Evolutionary conservation across 2,329 filamentous ascomycete genomes (phyloP).

Genomic region (Bipolaris bicolor): DNA sequence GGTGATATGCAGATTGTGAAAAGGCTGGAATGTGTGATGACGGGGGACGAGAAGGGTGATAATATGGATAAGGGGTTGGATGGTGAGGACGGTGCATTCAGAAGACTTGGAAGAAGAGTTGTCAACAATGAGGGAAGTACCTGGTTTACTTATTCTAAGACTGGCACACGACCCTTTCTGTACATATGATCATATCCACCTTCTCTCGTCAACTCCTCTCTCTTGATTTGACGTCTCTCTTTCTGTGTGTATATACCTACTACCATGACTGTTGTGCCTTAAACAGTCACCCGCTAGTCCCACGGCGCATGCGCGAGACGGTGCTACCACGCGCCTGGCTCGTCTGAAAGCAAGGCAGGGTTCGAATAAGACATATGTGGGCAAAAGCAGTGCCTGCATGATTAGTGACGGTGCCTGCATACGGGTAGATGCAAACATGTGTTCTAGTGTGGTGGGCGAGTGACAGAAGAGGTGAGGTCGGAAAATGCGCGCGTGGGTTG

Average conservation of each 20-base stretch:
- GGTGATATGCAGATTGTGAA: conserved; percentile 29
- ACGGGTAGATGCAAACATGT: conserved; percentile 34
- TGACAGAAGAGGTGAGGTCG: conserved; percentile 39
- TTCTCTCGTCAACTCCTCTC: conserved; percentile 4
- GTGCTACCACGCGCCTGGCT: conserved; percentile 26
- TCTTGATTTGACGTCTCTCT: conserved; percentile 22
- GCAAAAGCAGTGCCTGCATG: conserved; percentile 34
- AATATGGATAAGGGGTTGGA: conserved; percentile 21
- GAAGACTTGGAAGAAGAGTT: conserved; percentile 12
- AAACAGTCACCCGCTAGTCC: conserved; percentile 26
- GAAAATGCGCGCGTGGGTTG: conserved; percentile 36
- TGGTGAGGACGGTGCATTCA: conserved; percentile 32
- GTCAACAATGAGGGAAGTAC: conserved; percentile 9
- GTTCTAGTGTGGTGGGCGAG: conserved; percentile 30
- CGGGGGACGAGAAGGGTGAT: conserved; percentile 25
- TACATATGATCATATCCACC: conserved; percentile 18
- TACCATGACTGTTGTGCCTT: conserved; percentile 1
- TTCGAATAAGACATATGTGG: conserved; percentile 34
- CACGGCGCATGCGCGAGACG: conserved; percentile 20
- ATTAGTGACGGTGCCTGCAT: conserved; percentile 36
- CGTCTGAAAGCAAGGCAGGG: conserved; percentile 12
- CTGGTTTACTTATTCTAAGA: conserved; percentile 24
- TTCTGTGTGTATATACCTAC: conserved; percentile 22
- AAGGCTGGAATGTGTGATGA: conserved; percentile 29
- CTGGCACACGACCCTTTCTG: conserved; percentile 11